Percentiles rank a stretch among this genome's conserved stretches.
Conservation (phyloP, 129 eudicot species). For the Artemisia tridentata region DNA sequence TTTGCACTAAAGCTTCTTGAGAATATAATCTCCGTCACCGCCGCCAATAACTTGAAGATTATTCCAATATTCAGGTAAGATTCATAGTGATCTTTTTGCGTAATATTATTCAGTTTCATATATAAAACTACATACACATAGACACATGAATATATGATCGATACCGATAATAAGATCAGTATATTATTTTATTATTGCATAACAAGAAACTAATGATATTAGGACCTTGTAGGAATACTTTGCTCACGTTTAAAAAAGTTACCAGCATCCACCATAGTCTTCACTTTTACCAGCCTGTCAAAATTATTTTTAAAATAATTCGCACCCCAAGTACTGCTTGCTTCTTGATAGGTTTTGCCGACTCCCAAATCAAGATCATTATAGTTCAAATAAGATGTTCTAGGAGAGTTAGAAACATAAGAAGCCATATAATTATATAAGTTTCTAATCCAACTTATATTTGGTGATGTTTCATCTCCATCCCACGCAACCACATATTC, state of each 20-base stretch:
- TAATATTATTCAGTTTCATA: neutral
- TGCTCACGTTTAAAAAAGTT: constrained; percentile 43
- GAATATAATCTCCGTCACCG: constrained; percentile 46
- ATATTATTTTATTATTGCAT: neutral
- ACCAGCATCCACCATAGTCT: constrained; percentile 34
- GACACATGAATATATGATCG: neutral
- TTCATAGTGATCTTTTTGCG: neutral
- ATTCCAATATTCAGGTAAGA: no score
- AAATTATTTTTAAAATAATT: constrained; percentile 29
- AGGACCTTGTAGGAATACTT: constrained; percentile 31
- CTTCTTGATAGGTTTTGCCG: constrained; percentile 27
- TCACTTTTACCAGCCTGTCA: constrained; percentile 33
- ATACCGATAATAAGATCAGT: no score
- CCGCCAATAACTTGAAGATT: constrained; percentile 20
- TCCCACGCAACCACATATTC: constrained; percentile 43
- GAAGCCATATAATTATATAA: constrained; percentile 40
- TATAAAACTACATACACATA: constrained; percentile 3
- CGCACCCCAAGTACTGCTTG: constrained; percentile 29
- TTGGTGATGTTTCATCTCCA: constrained; percentile 30
- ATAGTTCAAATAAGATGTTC: constrained; percentile 51
- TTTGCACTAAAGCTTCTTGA: constrained; percentile 28
- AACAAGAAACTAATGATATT: neutral
- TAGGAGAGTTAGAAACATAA: constrained; percentile 44
- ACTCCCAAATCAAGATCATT: constrained; percentile 48
- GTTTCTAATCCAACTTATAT: constrained; percentile 46